Base-by-base conservation (phyloP, 331 rosid genomes). In the Dryas integrifolia region DNA sequence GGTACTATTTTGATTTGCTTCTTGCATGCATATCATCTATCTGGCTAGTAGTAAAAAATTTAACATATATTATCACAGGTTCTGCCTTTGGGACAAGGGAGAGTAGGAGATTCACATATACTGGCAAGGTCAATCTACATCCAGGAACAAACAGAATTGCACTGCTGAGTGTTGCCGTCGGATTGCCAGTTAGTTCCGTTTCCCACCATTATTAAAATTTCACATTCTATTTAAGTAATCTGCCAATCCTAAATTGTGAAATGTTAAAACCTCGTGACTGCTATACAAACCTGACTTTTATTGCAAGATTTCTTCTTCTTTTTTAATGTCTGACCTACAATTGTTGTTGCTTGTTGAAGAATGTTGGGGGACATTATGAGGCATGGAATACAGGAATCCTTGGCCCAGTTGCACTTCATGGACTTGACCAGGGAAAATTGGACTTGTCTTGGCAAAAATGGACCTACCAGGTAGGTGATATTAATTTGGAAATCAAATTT, bases 331-430 rank as follows among this genome's bases (percentile, higher is more conserved):
- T 65, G 75, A 44, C 59, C 51, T 18, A 50, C 44, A 73, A 16
- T 55, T 67, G 58, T 58, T 77, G 58, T 72, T 80, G 24, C 60
- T 59, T 53, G 35, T 65, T 77, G 44, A 80, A 95, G 99, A 95
- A 95, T 65, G 96, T 95, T 26, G 99, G 99, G 43, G 96, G 92
- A 50, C 98, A 92, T 82, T 95, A 79, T 35, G 99, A 95, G 92
- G 75, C 93, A 57, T 95, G 93, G 92, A 89, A 76, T 88, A 89
- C 99, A 7, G 99, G 99, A 82, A 90, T 95, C 87, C 97, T 95
- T 13, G 99, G 98, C 78, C 98, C 99, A 74, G 89, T 95, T 77
- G 97, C 85, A 50, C 87, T 95, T 63, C 94, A 85, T 61, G 99
- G 99, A 70, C 92, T 95, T 73, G 84, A 88, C 76, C 88, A 86